phyloP scores from a whole-genome alignment of 2,329 filamentous ascomycete species.

The Paecilomyces formosus region DNA sequence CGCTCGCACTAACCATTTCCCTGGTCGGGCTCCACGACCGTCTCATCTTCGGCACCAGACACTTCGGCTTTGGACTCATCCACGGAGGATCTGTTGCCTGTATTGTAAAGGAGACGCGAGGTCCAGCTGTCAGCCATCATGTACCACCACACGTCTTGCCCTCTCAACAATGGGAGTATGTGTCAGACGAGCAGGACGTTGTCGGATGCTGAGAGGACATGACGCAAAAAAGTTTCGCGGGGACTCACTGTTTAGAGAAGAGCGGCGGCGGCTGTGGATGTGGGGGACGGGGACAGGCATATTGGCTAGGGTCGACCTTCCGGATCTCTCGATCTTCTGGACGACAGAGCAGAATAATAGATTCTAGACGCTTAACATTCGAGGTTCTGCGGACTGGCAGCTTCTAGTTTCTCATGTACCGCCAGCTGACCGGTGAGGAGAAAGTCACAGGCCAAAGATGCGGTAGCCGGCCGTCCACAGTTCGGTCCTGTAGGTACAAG shows the following conservation, averaged over 20 bases:
- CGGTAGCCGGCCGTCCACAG: neutral
- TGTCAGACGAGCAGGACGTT: neutral
- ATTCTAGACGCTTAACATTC: neutral
- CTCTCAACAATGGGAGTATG: neutral
- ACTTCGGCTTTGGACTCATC: constrained; percentile 42
- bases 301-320: neutral
- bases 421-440: neutral
- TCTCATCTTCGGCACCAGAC: constrained; percentile 61
- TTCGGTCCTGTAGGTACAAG: neutral
- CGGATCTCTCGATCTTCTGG: neutral
- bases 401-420: neutral
- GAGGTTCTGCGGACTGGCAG: no score
- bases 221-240: constrained; percentile 1
- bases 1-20: constrained; percentile 65
- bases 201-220: neutral
- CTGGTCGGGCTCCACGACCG: constrained; percentile 81
- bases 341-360: neutral
- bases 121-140: constrained; percentile 11
- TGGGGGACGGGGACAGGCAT: constrained; percentile 27
- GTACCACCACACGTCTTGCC: neutral
- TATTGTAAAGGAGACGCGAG: constrained; percentile 11
- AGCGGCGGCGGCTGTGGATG: constrained; percentile 27
- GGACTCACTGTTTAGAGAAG: constrained; percentile 30
- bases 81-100: constrained; percentile 48
- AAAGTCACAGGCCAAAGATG: neutral